Percentiles rank a stretch among this genome's conserved stretches.
Conservation (phyloP, 2,329 filamentous ascomycete genomes). For the Epicoccum sorghinum region DNA sequence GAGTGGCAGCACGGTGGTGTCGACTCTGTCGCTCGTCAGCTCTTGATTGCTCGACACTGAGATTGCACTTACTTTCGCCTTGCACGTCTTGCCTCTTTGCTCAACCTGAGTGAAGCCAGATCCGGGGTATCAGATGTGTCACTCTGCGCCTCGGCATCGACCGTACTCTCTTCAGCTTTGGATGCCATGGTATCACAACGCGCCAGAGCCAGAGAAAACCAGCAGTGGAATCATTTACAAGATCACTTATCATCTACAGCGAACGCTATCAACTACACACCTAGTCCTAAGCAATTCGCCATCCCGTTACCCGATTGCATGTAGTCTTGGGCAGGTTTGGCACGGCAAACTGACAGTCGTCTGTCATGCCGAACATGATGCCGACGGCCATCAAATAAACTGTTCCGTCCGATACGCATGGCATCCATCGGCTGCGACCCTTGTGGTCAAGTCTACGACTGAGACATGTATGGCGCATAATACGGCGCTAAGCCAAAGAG, state of each 20-base stretch:
- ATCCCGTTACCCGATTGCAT: slow-evolving; percentile 3
- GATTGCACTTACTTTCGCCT: slow-evolving; percentile 24
- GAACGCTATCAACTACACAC: no score
- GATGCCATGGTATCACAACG: slow-evolving; percentile 12
- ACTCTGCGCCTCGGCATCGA: slow-evolving; percentile 4
- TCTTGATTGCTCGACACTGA: no score
- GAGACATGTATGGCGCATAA: background rate
- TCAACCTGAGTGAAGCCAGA: slow-evolving; percentile 11
- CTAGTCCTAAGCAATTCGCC: slow-evolving; percentile 1
- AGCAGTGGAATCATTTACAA: no score
- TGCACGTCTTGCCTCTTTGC: slow-evolving; percentile 20
- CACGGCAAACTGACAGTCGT: slow-evolving; percentile 16
- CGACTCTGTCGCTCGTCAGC: slow-evolving; percentile 46
- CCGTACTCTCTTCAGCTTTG: slow-evolving; percentile 18
- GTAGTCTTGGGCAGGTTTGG: background rate
- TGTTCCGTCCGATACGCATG: background rate
- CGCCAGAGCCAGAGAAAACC: background rate
- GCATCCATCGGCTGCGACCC: background rate
- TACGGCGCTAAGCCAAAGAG: slow-evolving; percentile 16
- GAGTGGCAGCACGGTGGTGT: slow-evolving; percentile 56
- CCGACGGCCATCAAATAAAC: background rate
- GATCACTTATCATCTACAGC: no score
- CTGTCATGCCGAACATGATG: slow-evolving; percentile 22
- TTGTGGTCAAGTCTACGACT: background rate
- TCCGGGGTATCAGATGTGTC: slow-evolving; percentile 11